Conservation (phyloP, 2,329 filamentous ascomycete species). For the Paraconiothyrium sp. region DNA sequence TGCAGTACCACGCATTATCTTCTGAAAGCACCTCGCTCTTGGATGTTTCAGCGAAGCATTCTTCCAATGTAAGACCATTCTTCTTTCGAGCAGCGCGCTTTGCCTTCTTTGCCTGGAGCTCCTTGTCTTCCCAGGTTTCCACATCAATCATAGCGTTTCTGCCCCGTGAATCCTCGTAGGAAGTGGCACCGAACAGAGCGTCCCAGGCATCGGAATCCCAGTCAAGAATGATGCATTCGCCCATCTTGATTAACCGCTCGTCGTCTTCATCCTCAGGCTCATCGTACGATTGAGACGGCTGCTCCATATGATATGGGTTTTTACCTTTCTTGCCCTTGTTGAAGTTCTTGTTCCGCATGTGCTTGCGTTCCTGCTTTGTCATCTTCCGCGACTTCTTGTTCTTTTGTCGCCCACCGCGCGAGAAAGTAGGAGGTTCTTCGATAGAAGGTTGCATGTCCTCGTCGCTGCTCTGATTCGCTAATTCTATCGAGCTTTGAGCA, state of each 20-base stretch:
- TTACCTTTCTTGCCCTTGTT: constrained; percentile 47
- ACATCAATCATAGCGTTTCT: constrained; percentile 66
- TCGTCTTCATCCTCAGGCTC: constrained; percentile 55
- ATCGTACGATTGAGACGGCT: constrained; percentile 38
- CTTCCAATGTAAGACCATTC: constrained; percentile 82
- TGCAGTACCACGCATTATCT: constrained; percentile 97
- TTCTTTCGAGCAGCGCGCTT: constrained; percentile 73
- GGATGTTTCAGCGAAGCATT: constrained; percentile 94
- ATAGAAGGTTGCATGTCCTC: constrained; percentile 45
- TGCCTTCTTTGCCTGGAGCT: constrained; percentile 70
- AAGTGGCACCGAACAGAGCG: constrained; percentile 67
- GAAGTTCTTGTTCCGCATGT: constrained; percentile 46
- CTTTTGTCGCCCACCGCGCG: constrained; percentile 43
- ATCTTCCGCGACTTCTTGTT: constrained; percentile 44
- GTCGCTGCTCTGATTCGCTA: constrained; percentile 47
- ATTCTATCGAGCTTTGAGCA: constrained; percentile 39
- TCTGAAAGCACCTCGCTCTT: constrained; percentile 93
- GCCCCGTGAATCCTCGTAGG: constrained; percentile 65
- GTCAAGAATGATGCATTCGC: constrained; percentile 87
- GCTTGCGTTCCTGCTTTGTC: constrained; percentile 41
- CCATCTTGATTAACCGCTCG: constrained; percentile 76
- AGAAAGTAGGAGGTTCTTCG: constrained; percentile 31
- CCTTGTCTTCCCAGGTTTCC: constrained; percentile 65
- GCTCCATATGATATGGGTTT: constrained; percentile 32
- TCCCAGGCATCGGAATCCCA: constrained; percentile 79